A percentile compares a stretch with the other conserved stretches of the same genome.
Conservation (phyloP, 2,329 filamentous ascomycete species). For the Venturia carpophila region DNA sequence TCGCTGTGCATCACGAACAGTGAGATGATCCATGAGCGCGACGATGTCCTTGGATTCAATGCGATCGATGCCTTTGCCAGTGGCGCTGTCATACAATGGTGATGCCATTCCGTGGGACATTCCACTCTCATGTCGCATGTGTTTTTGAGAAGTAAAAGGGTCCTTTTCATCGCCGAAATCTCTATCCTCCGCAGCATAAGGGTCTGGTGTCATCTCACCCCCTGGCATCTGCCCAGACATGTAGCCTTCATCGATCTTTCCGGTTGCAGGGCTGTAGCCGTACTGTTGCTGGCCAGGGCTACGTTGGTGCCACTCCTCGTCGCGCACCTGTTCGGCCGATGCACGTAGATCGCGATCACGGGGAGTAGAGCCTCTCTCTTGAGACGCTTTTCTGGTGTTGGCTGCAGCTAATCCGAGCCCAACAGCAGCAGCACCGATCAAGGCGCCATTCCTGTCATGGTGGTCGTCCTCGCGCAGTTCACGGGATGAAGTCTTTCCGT, state of each 20-base stretch:
- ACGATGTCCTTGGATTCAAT: slow-evolving; percentile 97
- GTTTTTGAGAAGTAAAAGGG: slow-evolving; percentile 53
- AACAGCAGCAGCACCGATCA: slow-evolving; percentile 40
- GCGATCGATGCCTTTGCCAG: slow-evolving; percentile 76
- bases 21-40: slow-evolving; percentile 95
- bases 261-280: slow-evolving; percentile 45
- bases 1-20: slow-evolving; percentile 90
- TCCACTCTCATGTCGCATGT: slow-evolving; percentile 67
- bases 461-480: not conserved
- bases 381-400: slow-evolving; percentile 25
- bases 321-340: slow-evolving; percentile 33
- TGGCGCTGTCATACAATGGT: slow-evolving; percentile 83
- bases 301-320: slow-evolving; percentile 28
- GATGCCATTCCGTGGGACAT: slow-evolving; percentile 88
- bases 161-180: slow-evolving; percentile 48
- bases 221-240: slow-evolving; percentile 65
- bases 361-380: slow-evolving; percentile 4
- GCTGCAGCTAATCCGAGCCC: slow-evolving; percentile 46
- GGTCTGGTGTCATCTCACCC: slow-evolving; percentile 36
- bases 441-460: slow-evolving; percentile 1
- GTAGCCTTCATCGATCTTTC: slow-evolving; percentile 79
- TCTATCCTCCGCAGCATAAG: slow-evolving; percentile 33
- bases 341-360: slow-evolving; percentile 20
- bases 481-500: slow-evolving; percentile 22
- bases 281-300: slow-evolving; percentile 13